Conservation (phyloP, 2,329 filamentous ascomycete genomes). For the Diaporthe nobilis region DNA sequence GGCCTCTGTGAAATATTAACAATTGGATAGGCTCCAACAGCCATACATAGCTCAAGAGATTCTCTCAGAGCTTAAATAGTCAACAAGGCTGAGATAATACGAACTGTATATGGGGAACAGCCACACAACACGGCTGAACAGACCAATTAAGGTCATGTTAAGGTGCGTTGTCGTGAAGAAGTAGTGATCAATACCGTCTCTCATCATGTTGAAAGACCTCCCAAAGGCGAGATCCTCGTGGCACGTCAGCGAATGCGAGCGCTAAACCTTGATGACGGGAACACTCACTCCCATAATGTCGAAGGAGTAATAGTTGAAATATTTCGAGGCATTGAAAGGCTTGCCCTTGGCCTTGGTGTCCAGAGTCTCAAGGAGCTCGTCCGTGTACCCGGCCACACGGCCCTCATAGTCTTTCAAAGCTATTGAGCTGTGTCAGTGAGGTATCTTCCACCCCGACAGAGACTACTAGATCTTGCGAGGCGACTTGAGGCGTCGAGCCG, state of each 20-base stretch:
- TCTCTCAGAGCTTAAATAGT: too few relatives aligned
- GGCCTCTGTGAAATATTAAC: background rate
- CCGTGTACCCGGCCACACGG: constrained; percentile 10
- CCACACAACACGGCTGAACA: constrained; percentile 43
- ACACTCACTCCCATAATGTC: constrained; percentile 54
- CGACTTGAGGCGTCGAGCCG: background rate
- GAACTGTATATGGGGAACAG: constrained; percentile 37
- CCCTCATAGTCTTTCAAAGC: constrained; percentile 32
- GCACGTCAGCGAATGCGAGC: background rate
- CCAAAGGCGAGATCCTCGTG: constrained; percentile 54
- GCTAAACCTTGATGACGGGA: background rate
- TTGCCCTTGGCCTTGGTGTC: constrained; percentile 19
- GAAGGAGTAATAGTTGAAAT: constrained; percentile 46
- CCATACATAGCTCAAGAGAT: too few relatives aligned
- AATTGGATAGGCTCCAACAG: background rate
- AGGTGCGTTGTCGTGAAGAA: constrained; percentile 47
- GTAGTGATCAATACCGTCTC: constrained; percentile 46
- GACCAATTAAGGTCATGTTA: constrained; percentile 45
- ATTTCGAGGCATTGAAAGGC: constrained; percentile 18
- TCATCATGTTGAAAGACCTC: constrained; percentile 53
- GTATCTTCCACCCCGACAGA: background rate
- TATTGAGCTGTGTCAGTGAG: background rate
- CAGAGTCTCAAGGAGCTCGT: constrained; percentile 23
- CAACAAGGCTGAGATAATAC: too few relatives aligned
- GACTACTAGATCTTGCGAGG: background rate